Evolutionary conservation across 176 grass and related monocot genomes (phyloP).

Genomic region (Oryza glaberrima): DNA sequence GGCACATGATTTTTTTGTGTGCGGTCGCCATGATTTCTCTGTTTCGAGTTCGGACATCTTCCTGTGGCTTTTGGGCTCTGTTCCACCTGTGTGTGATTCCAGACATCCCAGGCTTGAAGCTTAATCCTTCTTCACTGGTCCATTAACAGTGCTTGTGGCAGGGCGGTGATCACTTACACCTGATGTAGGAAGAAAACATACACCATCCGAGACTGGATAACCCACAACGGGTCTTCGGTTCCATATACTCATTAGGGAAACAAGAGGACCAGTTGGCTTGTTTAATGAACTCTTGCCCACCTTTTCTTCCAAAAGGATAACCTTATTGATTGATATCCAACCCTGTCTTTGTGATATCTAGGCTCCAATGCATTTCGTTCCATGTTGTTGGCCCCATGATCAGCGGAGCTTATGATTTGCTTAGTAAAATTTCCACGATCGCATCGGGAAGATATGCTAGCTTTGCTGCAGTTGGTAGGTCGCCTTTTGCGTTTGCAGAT

Average conservation of each 20-base stretch:
- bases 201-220: slow-evolving; percentile 63
- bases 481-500: slow-evolving; percentile 32
- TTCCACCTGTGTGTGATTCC: not conserved
- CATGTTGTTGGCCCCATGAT: slow-evolving; percentile 23
- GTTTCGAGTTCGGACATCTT: slow-evolving; percentile 30
- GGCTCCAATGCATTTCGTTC: slow-evolving; percentile 9
- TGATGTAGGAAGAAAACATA: slow-evolving; percentile 29
- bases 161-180: slow-evolving; percentile 28
- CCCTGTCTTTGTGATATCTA: slow-evolving; percentile 30
- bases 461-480: slow-evolving; percentile 37
- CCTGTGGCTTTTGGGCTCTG: slow-evolving; percentile 36
- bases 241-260: slow-evolving; percentile 91
- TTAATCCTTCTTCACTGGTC: slow-evolving; percentile 41
- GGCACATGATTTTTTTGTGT: slow-evolving; percentile 49
- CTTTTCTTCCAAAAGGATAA: slow-evolving; percentile 39
- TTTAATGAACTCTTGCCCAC: slow-evolving; percentile 19
- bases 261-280: slow-evolving; percentile 50
- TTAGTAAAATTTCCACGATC: slow-evolving; percentile 28
- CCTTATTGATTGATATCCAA: slow-evolving; percentile 28
- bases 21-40: slow-evolving; percentile 50
- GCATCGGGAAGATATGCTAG: slow-evolving; percentile 1
- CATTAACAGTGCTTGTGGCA: slow-evolving; percentile 33
- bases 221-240: slow-evolving; percentile 77
- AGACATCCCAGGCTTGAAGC: not conserved
- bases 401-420: slow-evolving; percentile 34